Evolutionary conservation across 1,284 basidiomycete genomes (phyloP), one percentile per base, ranked within the genome.

Genomic region (Ustilago nuda): DNA sequence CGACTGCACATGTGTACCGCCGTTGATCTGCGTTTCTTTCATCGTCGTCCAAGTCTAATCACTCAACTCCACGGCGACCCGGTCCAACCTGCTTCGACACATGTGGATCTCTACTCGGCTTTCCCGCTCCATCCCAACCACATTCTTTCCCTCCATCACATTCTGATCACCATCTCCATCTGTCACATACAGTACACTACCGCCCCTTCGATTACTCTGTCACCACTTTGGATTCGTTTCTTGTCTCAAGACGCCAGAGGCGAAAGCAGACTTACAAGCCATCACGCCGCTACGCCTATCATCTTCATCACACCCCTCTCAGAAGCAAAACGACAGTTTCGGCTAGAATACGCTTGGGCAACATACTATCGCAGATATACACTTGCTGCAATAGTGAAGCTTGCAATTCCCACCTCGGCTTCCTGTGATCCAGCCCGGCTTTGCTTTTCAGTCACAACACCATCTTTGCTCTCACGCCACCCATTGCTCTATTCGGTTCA

Each of bases 1-100:
- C 41, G 12, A 23, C 41, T 56, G 55, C 55, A 45, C 23, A 27
- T 41, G 4, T 56, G 55, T 27, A 56, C 55, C 41, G 55, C 55
- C 19, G 55, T 41, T 41, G 55, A 56, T 43, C 41, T 45, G 55
- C 55, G 37, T 6, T 56, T 33, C 32, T 27, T 56, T 33, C 3
- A 12, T 33, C 3, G 17, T 33, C 12, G 53, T 37, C 43, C n/a
- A 45, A 45, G n/a, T 19, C 12, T 52, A 52, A 35, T 17, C 33
- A 41, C 52, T 13, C 39, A 41, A 11, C 39, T 41, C 19, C 30
- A 56, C 32, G 43, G 32, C 12, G 27, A 33, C 39, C 55, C 54
- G 54, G 32, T 43, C n/a, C 55, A 45, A 27, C 23, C 43, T 27
- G 11, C 45, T 15, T 15, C 30, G 53, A 37, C 17, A 43, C 39